phyloP scores from a whole-genome alignment of 73 alveolate species.

The Symbiodinium pilosum region DNA sequence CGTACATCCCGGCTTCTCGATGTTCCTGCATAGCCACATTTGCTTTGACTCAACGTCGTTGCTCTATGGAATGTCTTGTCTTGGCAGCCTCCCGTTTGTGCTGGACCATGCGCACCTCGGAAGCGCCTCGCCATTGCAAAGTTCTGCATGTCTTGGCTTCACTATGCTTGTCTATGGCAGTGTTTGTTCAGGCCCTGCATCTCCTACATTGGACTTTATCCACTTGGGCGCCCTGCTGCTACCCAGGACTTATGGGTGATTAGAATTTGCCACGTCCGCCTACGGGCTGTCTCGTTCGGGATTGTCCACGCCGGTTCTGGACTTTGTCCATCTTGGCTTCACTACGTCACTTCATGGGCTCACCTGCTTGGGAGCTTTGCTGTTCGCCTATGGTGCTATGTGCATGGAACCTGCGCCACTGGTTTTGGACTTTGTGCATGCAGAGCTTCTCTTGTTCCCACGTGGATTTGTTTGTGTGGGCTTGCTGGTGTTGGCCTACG shows the following conservation, averaged over 20 bases:
- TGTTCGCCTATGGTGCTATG: background rate
- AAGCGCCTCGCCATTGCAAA: constrained; percentile 18
- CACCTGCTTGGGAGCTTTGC: background rate
- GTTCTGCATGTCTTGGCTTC: constrained; percentile 52
- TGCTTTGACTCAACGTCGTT: constrained; percentile 3
- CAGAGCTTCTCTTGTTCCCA: constrained; percentile 8
- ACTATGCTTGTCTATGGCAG: constrained; percentile 53
- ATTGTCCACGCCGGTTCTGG: constrained; percentile 24
- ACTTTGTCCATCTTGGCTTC: constrained; percentile 70
- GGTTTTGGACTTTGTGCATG: constrained; percentile 19
- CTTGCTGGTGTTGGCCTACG: constrained; percentile 38
- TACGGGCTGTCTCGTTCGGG: constrained; percentile 62
- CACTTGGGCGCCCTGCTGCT: constrained; percentile 56
- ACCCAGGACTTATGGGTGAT: constrained; percentile 31
- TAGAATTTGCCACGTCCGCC: constrained; percentile 44
- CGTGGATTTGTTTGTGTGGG: constrained; percentile 25
- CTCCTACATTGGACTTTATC: constrained; percentile 54
- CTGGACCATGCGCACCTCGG: constrained; percentile 86
- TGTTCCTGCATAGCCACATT: constrained; percentile 34
- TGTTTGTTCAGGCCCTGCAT: constrained; percentile 22
- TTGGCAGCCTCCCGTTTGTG: constrained; percentile 13
- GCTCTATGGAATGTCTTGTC: constrained; percentile 78
- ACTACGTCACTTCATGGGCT: constrained; percentile 21
- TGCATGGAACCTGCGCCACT: constrained; percentile 11
- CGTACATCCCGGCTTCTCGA: constrained; percentile 77